Evolutionary conservation across 495 filamentous ascomycete species (phyloP).

Genomic region (Elasticomyces elasticus): DNA sequence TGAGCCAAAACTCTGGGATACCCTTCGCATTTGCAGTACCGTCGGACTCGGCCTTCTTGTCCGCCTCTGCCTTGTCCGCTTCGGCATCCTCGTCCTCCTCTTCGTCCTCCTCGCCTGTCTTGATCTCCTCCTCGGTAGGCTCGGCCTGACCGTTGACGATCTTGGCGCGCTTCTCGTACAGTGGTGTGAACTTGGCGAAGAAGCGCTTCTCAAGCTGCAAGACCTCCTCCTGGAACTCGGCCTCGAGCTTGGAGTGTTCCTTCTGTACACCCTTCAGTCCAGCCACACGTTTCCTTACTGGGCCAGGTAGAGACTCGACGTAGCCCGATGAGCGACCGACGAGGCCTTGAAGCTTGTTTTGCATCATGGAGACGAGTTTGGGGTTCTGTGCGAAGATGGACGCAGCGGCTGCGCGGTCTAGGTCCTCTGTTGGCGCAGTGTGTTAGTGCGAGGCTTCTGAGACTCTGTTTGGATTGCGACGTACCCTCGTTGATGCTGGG

Average conservation of each 20-base stretch:
- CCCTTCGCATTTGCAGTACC: slow-evolving; percentile 46
- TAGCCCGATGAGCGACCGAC: slow-evolving; percentile 95
- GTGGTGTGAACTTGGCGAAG: slow-evolving; percentile 94
- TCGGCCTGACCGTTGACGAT: slow-evolving; percentile 86
- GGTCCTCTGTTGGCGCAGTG: slow-evolving; percentile 55
- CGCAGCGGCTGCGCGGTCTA: slow-evolving; percentile 77
- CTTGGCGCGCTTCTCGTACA: slow-evolving; percentile 87
- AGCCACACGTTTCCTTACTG: slow-evolving; percentile 83
- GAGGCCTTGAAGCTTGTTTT: slow-evolving; percentile 85
- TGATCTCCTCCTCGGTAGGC: slow-evolving; percentile 75
- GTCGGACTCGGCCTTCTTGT: slow-evolving; percentile 44
- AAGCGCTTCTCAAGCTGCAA: slow-evolving; percentile 98
- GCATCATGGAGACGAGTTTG: slow-evolving; percentile 86
- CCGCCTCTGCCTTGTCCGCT: slow-evolving; percentile 34
- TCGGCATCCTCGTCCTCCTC: slow-evolving; percentile 49
- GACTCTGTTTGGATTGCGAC: slow-evolving; percentile 13
- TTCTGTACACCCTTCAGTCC: slow-evolving; percentile 97
- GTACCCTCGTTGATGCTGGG: slow-evolving; percentile 95
- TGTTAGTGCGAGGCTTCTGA: neutral
- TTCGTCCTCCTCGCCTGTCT: slow-evolving; percentile 73
- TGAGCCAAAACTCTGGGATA: slow-evolving; percentile 98
- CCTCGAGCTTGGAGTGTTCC: slow-evolving; percentile 95
- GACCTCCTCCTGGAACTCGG: slow-evolving; percentile 95
- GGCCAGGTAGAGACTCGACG: slow-evolving; percentile 82
- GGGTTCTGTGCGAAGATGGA: slow-evolving; percentile 92